Conservation (phyloP, 179 eudicot genomes). For the Pouteria campechiana region DNA sequence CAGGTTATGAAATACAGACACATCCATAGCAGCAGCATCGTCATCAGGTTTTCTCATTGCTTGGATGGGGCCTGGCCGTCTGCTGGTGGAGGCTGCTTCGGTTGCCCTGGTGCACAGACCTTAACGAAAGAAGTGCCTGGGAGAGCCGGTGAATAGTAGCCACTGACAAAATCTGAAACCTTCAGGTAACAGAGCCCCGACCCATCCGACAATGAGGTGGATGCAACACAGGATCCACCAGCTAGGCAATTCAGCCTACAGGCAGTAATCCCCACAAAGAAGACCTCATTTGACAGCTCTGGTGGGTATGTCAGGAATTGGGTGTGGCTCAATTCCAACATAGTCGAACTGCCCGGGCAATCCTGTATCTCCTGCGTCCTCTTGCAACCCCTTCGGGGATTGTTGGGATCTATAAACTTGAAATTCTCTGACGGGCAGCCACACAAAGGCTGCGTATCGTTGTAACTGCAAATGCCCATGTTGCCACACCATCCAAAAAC, state of each 20-base stretch:
- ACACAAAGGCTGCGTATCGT: conserved; percentile 52
- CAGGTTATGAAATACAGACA: no score
- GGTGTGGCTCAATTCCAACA: conserved; percentile 56
- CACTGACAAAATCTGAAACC: conserved; percentile 36
- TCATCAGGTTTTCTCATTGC: no score
- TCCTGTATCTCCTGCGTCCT: conserved; percentile 42
- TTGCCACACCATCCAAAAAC: conserved; percentile 87
- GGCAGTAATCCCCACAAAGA: conserved; percentile 26
- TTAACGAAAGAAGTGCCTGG: conserved; percentile 80
- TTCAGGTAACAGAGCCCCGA: conserved; percentile 53
- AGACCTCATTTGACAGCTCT: conserved; percentile 26
- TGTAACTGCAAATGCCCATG: conserved; percentile 73
- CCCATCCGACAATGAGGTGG: conserved; percentile 61
- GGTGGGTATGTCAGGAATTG: conserved; percentile 58
- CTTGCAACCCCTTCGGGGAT: conserved; percentile 58
- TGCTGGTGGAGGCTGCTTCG: no score
- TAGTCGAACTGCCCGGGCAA: conserved; percentile 39
- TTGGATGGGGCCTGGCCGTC: no score
- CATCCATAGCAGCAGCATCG: no score
- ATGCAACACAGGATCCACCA: conserved; percentile 42
- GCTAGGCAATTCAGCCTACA: conserved; percentile 51
- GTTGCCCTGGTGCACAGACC: conserved; percentile 44
- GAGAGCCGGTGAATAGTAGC: conserved; percentile 54
- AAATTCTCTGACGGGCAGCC: conserved; percentile 78
- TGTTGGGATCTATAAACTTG: conserved; percentile 31